A percentile compares a stretch with the other conserved stretches of the same genome.
Conservation (phyloP, 1,284 basidiomycete genomes). For the Cryptococcus jaspeensis region DNA sequence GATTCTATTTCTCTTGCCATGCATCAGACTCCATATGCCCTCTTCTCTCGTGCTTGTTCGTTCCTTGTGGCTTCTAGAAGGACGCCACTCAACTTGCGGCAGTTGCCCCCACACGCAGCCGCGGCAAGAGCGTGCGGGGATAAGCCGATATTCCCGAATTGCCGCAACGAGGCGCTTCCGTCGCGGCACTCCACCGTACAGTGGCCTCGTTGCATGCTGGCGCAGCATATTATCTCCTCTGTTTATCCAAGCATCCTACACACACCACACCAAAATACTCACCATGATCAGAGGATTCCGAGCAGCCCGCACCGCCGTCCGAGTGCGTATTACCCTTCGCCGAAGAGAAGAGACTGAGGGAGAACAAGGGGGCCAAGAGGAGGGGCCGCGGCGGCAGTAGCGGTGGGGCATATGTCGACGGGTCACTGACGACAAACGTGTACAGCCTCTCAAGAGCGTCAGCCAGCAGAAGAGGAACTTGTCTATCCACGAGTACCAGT, state of each 20-base stretch:
- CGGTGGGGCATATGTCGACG: background rate
- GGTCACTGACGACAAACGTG: too few species aligned
- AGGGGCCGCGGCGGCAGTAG: background rate
- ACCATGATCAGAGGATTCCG: slow-evolving; percentile 19
- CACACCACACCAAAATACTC: background rate
- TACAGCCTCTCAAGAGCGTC: slow-evolving; percentile 20
- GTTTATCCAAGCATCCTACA: background rate
- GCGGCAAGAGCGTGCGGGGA: background rate
- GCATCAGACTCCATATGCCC: background rate
- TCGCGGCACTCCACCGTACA: background rate
- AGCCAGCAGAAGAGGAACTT: slow-evolving; percentile 64
- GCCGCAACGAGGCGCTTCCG: background rate
- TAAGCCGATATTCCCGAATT: background rate
- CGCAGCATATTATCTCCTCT: background rate
- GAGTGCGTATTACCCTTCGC: slow-evolving; percentile 6
- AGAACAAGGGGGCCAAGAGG: background rate
- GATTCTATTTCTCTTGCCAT: background rate
- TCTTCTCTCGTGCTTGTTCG: too few species aligned
- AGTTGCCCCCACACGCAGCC: too few species aligned
- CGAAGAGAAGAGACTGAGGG: too few species aligned
- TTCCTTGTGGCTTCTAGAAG: too few species aligned
- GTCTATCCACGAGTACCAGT: slow-evolving; percentile 98
- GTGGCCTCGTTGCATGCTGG: background rate
- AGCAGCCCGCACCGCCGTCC: slow-evolving; percentile 13
- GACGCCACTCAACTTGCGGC: too few species aligned